Conservation (phyloP, 352 stramenopile genomes). For the Pythium oligandrum region DNA sequence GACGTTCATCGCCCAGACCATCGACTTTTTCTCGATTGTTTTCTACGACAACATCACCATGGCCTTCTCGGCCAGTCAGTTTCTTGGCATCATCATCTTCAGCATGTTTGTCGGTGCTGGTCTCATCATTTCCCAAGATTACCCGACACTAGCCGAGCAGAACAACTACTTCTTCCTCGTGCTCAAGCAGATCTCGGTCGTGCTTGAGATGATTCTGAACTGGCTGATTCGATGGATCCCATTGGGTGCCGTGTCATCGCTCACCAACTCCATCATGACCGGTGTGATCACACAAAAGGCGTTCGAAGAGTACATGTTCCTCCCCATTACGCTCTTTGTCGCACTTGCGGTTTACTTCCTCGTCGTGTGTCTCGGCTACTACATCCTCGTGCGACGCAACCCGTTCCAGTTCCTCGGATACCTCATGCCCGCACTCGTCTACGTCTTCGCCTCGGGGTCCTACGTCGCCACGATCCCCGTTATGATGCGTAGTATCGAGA, state of each 20-base stretch:
- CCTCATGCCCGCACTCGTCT: conserved; percentile 46
- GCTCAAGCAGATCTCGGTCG: conserved; percentile 49
- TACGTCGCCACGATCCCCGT: conserved; percentile 52
- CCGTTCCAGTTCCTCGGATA: conserved; percentile 55
- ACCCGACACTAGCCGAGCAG: conserved; percentile 23
- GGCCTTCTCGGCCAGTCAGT: conserved; percentile 39
- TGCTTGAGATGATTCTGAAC: conserved; percentile 68
- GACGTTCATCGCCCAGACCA: conserved; percentile 37
- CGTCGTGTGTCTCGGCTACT: conserved; percentile 49
- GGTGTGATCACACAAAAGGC: conserved; percentile 26
- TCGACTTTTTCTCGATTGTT: conserved; percentile 43
- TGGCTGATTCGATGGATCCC: conserved; percentile 55
- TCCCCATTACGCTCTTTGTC: conserved; percentile 35
- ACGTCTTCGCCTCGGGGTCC: conserved; percentile 43
- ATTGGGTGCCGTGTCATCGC: conserved; percentile 40
- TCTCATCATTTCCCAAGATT: conserved; percentile 45
- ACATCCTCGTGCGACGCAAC: conserved; percentile 56
- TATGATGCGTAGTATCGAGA: conserved; percentile 58
- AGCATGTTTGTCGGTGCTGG: conserved; percentile 47
- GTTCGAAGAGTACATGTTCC: conserved; percentile 32
- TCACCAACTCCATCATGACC: conserved; percentile 49
- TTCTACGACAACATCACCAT: conserved; percentile 59
- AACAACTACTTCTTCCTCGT: conserved; percentile 48
- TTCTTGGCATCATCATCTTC: conserved; percentile 48
- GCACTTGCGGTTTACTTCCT: conserved; percentile 45